These are phyloP conservation scores for Colletotrichum australisinense DNA, from an alignment of 2,329 filamentous ascomycete genomes.

Conservation along the genomic window DNA sequence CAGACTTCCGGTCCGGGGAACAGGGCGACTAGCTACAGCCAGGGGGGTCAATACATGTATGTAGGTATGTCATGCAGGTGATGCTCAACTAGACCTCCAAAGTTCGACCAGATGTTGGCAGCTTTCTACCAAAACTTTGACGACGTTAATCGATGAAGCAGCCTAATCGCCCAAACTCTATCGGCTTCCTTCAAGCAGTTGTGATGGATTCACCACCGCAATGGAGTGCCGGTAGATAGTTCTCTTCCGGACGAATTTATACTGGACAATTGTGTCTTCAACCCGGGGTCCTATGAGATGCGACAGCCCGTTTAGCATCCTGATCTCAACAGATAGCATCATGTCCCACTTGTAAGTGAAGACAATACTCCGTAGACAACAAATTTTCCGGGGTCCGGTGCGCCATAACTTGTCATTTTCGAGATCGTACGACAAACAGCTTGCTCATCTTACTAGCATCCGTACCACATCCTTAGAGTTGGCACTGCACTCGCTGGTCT, in stretches of 20 bases:
- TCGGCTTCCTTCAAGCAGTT: not conserved
- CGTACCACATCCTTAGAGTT: conserved; percentile 2
- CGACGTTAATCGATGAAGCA: conserved; percentile 1
- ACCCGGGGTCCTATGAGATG: not conserved
- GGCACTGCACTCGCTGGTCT: not conserved
- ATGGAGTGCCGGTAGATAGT: not conserved
- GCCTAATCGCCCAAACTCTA: not conserved
- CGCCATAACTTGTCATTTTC: not conserved
- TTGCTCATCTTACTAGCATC: not conserved
- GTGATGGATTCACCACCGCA: not conserved
- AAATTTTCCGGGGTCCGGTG: not conserved
- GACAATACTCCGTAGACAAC: not conserved
- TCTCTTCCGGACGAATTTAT: not conserved
- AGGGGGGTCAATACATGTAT: conserved; percentile 29
- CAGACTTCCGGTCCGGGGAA: not conserved
- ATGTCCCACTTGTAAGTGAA: not conserved
- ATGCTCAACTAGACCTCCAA: conserved; percentile 10
- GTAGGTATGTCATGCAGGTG: conserved; percentile 34
- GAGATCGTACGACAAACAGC: conserved; percentile 12
- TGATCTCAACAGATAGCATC: not conserved
- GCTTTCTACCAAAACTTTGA: not conserved
- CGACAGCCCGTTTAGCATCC: not conserved
- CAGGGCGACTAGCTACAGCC: conserved; percentile 10
- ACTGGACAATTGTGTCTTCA: not conserved
- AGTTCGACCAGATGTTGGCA: not conserved